Evolutionary conservation across 306 rosid genomes (phyloP), one percentile per base, ranked within the genome.

Genomic region (Spatholobus suberectus): DNA sequence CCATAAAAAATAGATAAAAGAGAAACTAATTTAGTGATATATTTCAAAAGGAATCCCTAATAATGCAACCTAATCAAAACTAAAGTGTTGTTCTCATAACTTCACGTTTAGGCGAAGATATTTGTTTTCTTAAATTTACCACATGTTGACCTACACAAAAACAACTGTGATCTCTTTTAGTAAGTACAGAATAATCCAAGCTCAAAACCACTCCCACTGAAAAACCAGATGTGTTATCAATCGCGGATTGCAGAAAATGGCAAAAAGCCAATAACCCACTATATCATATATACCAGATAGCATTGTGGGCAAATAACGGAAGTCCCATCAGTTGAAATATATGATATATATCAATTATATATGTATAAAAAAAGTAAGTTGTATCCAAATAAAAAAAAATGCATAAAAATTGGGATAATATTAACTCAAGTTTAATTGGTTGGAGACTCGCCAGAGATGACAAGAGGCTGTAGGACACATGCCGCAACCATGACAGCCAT

Each of bases 141-240:
- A 75, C 62, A 46, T 5, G 43, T 34, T n/a, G 18, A 20, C 41
- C 67, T 14, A 49, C 29, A 44, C 74, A 83, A 52, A 32, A 70
- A 63, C 63, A 61, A 29, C 66, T 49, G 44, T 21, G 40, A 55
- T 77, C 58, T 18, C 61, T 55, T 40, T 71, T 38, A 18, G 21
- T 11, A 59, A 37, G 58, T 65, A 74, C 54, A 81, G 34, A 81
- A 72, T 81, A 73, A 71, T 23, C 55, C 38, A 54, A 76, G 78
- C 34, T 76, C 49, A 80, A 76, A 76, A 65, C 13, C 6, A 77
- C 35, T 62, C 66, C 35, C 11, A 34, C 70, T 70, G 63, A 62
- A 51, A 84, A 77, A 47, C 13, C 43, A 63, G 5, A 3, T 17
- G 23, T 6, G 5, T 15, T 29, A 29, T 26, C 38, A 15, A 12